Conservation (phyloP, 768 basidiomycete genomes). For the Leccinum broughii region DNA sequence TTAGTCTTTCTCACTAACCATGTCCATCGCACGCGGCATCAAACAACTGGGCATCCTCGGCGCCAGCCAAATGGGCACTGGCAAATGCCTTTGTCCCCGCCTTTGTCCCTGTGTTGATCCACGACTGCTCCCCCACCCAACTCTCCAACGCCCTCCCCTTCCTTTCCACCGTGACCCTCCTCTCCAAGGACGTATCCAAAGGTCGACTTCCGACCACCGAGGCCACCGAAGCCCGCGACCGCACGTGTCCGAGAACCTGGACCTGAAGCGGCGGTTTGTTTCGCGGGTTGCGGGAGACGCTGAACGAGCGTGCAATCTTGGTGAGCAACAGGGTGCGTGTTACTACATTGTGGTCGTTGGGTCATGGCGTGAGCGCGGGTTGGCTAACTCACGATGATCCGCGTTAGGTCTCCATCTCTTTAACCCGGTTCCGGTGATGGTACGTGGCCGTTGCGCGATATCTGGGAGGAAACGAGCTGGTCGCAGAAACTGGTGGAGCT, state of each 20-base stretch:
- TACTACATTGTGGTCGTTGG: neutral
- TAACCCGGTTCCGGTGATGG: constrained; percentile 97
- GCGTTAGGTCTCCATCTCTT: constrained; percentile 83
- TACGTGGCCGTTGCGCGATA: constrained; percentile 32
- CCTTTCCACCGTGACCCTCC: constrained; percentile 77
- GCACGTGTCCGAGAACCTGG: constrained; percentile 78
- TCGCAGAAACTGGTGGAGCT: constrained; percentile 89
- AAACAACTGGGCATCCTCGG: constrained; percentile 76
- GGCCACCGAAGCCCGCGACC: constrained; percentile 70
- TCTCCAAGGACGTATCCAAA: constrained; percentile 89
- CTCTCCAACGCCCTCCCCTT: constrained; percentile 70
- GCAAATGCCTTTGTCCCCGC: constrained; percentile 86
- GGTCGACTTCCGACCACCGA: constrained; percentile 68
- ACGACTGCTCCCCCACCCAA: constrained; percentile 77
- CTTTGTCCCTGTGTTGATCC: constrained; percentile 80
- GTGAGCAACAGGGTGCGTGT: constrained; percentile 81
- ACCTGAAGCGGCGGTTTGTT: constrained; percentile 80
- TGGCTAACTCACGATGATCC: neutral
- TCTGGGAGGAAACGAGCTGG: neutral
- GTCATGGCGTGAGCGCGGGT: neutral
- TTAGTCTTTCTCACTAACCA: constrained; percentile 15
- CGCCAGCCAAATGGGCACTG: constrained; percentile 88
- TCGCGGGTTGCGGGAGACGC: constrained; percentile 59
- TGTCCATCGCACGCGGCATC: constrained; percentile 68
- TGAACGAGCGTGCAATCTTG: constrained; percentile 75